phyloP scores from a whole-genome alignment of 495 filamentous ascomycete genomes.

The Tuber calosporum region DNA sequence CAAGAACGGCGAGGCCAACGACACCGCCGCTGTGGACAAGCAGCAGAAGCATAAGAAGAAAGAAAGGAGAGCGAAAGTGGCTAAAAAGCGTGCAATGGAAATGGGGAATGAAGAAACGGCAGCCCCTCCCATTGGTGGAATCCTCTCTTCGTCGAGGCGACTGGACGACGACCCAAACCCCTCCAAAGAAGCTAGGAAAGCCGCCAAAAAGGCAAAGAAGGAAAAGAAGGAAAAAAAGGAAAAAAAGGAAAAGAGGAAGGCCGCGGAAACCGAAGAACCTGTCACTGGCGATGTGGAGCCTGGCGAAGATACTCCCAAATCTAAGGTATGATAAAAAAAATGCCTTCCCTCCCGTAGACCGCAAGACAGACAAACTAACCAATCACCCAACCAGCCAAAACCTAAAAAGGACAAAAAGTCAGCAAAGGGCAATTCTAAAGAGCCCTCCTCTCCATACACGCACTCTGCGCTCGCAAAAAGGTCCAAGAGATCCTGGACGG shows the following conservation, averaged over 20 bases:
- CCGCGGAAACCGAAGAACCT: constrained; percentile 26
- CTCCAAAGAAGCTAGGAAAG: constrained; percentile 34
- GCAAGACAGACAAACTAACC: constrained; percentile 9
- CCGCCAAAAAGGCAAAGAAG: constrained; percentile 39
- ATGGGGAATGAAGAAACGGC: constrained; percentile 38
- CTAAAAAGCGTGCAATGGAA: constrained; percentile 19
- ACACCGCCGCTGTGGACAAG: constrained; percentile 8
- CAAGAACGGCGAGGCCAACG: constrained; percentile 2
- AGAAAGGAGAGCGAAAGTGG: constrained; percentile 7
- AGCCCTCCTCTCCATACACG: not conserved
- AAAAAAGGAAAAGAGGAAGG: constrained; percentile 35
- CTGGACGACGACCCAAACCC: constrained; percentile 10
- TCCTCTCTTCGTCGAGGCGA: not conserved
- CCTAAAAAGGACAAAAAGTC: constrained; percentile 22
- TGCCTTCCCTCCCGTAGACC: constrained; percentile 3
- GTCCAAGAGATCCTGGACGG: constrained; percentile 11
- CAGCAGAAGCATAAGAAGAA: constrained; percentile 26
- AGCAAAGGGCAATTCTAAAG: constrained; percentile 2
- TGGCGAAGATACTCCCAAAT: constrained; percentile 4
- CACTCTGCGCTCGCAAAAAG: not conserved
- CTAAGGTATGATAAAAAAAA: not conserved
- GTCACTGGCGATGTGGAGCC: constrained; percentile 17
- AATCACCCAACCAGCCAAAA: constrained; percentile 19
- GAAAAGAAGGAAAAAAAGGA: constrained; percentile 37
- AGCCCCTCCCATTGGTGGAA: not conserved